Evolutionary conservation across 176 grass and related monocot genomes (phyloP), one percentile per base, ranked within the genome.

Genomic region (Aechmea fasciata): DNA sequence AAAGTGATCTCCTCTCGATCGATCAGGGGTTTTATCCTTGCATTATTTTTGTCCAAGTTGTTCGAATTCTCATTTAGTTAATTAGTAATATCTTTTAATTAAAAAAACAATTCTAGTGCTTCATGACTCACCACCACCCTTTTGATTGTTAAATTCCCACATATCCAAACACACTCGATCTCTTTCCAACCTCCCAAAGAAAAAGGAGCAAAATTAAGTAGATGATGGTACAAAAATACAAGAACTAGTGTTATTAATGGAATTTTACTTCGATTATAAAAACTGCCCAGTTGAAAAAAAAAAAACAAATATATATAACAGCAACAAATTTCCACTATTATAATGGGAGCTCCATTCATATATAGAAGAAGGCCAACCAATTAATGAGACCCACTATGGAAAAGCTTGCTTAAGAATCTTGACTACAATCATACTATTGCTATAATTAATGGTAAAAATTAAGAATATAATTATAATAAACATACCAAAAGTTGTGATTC

Each of bases 31-130:
- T 20, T 53, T 29, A 13, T 15, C 10, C n/a, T 66, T 7, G 8
- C 22, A 19, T 15, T 41, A 50, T 53, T 75, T 67, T 53, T 20
- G 5, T 48, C 13, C 18, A 25, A 50, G 14, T 67, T 63, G 63
- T 55, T 24, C 63, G 15, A 49, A 24, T 50, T 49, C 13, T 24
- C 11, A 75, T 75, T 75, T 54, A 11, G 11, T 23, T 23, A 23
- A 23, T 47, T 75, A 75, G 63, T 64, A 54, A 66, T 75, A 75
- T 75, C 73, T 12, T 53, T 9, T 3, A 63, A 64, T 47, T 75
- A 75, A 67, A 66, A 66, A 75, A 66, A 75, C 26, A 47, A 50
- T n/a, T n/a, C 15, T 66, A 67, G 50, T 61, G 70, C 53, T 57
- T 57, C 52, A 47, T 72, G 52, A 11, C 11, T 14, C 52, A 41